A percentile compares a stretch with the other conserved stretches of the same genome.
Evolutionary conservation across 2,329 filamentous ascomycete species (phyloP).

Genomic region (Exophiala phaeomuriformis): DNA sequence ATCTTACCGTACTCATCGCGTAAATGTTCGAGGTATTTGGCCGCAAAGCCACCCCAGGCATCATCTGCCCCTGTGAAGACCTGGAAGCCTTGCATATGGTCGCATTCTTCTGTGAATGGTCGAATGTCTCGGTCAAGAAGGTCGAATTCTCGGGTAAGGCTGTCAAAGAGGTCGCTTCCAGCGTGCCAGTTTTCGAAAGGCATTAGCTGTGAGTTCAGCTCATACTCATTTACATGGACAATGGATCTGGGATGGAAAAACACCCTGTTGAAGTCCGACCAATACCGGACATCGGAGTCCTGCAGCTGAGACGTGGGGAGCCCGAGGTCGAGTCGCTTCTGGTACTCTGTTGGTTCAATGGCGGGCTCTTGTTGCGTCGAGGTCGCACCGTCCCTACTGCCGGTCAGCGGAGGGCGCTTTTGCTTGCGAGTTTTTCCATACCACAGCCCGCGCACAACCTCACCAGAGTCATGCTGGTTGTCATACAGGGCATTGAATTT

Average conservation of each 20-base stretch:
- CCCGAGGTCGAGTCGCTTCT: slow-evolving; percentile 69
- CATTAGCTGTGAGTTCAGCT: slow-evolving; percentile 69
- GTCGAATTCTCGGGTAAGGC: slow-evolving; percentile 72
- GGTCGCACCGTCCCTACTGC: slow-evolving; percentile 19
- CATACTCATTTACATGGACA: slow-evolving; percentile 79
- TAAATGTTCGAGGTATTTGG: slow-evolving; percentile 66
- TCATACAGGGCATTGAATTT: slow-evolving; percentile 88
- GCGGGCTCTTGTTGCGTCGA: slow-evolving; percentile 61
- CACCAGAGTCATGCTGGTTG: slow-evolving; percentile 35
- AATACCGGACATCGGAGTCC: slow-evolving; percentile 72
- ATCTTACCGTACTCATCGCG: slow-evolving; percentile 88
- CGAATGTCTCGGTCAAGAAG: slow-evolving; percentile 84
- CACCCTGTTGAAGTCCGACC: slow-evolving; percentile 92
- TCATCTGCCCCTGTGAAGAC: slow-evolving; percentile 65
- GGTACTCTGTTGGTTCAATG: slow-evolving; percentile 67
- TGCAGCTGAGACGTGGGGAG: slow-evolving; percentile 56
- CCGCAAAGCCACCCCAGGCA: slow-evolving; percentile 72
- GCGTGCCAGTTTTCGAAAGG: slow-evolving; percentile 71
- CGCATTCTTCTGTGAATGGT: slow-evolving; percentile 84
- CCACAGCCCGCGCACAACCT: background rate
- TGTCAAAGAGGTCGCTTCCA: slow-evolving; percentile 67
- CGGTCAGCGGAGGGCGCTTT: background rate
- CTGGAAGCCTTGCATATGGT: slow-evolving; percentile 84
- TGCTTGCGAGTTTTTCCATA: background rate
- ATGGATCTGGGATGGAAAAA: slow-evolving; percentile 86